phyloP scores from a whole-genome alignment of 2,329 filamentous ascomycete species.

The Trichoderma cornu-damae region DNA sequence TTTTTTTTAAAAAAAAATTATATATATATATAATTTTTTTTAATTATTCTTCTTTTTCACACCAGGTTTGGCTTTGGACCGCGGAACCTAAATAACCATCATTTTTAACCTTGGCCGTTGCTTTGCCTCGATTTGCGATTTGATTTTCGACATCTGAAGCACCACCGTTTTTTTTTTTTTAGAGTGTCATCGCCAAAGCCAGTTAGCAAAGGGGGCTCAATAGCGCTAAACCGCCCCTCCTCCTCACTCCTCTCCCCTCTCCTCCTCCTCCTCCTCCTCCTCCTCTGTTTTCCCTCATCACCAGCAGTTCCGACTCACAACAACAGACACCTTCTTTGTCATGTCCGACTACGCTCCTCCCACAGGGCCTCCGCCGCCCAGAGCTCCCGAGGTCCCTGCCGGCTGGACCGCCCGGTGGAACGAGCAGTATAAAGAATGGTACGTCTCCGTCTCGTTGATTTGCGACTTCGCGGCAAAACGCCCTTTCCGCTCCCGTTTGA shows the following conservation, averaged over 20 bases:
- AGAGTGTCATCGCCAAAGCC: not conserved
- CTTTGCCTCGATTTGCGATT: not conserved
- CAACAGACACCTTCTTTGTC: not conserved
- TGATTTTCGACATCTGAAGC: not conserved
- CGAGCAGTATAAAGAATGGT: conserved; percentile 83
- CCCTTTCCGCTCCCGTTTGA: not conserved
- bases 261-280: not conserved
- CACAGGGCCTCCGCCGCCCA: conserved; percentile 51
- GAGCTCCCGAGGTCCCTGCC: conserved; percentile 55
- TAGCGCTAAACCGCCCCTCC: conserved; percentile 8
- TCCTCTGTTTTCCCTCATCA: not conserved
- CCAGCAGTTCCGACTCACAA: not conserved
- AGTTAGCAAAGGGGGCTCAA: not conserved
- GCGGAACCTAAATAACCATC: no score
- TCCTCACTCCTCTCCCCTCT: not conserved
- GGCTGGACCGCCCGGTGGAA: conserved; percentile 87
- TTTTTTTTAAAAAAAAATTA: no score
- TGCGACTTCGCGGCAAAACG: not conserved
- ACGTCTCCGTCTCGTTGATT: conserved; percentile 23
- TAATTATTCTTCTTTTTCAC: no score
- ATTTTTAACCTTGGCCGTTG: not conserved
- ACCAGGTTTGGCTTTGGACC: no score
- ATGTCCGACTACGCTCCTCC: conserved; percentile 55
- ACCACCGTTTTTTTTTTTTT: not conserved
- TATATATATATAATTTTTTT: no score